Evolutionary conservation across 83 land plant genomes (phyloP), one percentile per base, ranked within the genome.

Genomic region (Picea abies): DNA sequence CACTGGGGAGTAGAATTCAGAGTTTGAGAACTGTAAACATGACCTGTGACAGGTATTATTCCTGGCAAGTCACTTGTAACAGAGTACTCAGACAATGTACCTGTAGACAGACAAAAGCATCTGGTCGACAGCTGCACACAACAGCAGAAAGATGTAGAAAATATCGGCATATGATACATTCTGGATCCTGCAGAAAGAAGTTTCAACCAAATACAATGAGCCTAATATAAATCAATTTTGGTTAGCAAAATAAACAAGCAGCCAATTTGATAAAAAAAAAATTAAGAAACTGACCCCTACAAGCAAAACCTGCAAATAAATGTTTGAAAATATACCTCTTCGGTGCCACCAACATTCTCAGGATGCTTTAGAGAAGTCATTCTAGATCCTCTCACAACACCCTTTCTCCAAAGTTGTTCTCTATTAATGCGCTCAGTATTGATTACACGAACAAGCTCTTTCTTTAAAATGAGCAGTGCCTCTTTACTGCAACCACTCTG

Each of bases 151-250:
- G 88, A 84, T 87, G 94, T 32, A 94, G 84, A 84, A 86, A 92
- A 78, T 94, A 94, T 71, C 87, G 92, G 76, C 98, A 96, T 25
- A 96, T 96, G 60, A 96, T 85, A 87, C 98, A 96, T 56, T 86
- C 88, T 14, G 92, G 92, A 77, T 96, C 97, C 98, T 96, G 80
- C 69, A 89, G 60, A 85, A 84, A 49, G 26, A 63, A 69, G 25
- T 41, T 29, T 17, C 23, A 35, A 49, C 26, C 37, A 37, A 61
- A 58, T 39, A 68, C 44, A 66, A 3, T 37, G 16, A 14, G 25
- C 65, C 26, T 56, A 32, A 16, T 79, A 80, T 64, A 61, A 32
- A 14, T 63, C 10, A 80, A 4, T 17, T 64, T 17, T 61, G 77
- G 23, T n/a, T 11, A 41, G 37, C 37, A 77, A 77, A 0, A 77